A percentile compares a stretch with the other conserved stretches of the same genome.
These are phyloP conservation scores for Clavispora fructus DNA, from an alignment of 805 yeast species.

Conservation along the genomic window DNA sequence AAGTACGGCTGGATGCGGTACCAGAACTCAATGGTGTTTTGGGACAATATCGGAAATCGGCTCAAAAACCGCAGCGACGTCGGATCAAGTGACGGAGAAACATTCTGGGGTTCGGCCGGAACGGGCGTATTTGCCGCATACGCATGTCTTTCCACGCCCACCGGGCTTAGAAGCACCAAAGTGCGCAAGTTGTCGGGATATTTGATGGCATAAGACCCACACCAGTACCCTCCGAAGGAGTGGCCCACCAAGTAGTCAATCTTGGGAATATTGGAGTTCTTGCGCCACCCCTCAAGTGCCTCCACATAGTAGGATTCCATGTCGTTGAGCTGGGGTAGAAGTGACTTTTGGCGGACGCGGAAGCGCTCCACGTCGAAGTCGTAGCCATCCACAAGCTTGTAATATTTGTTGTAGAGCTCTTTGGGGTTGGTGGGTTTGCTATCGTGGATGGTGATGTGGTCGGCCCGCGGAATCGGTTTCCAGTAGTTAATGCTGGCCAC, in stretches of 20 bases:
- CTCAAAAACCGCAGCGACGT: constrained; percentile 42
- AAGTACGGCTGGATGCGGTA: constrained; percentile 40
- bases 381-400: constrained; percentile 35
- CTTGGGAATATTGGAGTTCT: constrained; percentile 39
- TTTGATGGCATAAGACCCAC: constrained; percentile 55
- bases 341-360: constrained; percentile 26
- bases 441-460: constrained; percentile 23
- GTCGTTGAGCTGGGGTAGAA: constrained; percentile 33
- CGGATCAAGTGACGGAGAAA: constrained; percentile 40
- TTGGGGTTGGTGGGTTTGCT: constrained; percentile 22
- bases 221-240: constrained; percentile 74
- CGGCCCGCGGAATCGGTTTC: constrained; percentile 16
- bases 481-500: constrained; percentile 9
- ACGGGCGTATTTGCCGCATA: constrained; percentile 49
- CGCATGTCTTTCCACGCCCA: constrained; percentile 69
- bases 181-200: constrained; percentile 51
- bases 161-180: constrained; percentile 65
- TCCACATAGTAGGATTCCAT: constrained; percentile 55
- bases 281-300: constrained; percentile 64
- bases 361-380: constrained; percentile 22
- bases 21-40: constrained; percentile 25
- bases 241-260: constrained; percentile 67
- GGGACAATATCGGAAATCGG: constrained; percentile 39
- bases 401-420: constrained; percentile 32
- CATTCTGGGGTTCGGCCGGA: constrained; percentile 4